A percentile compares a stretch with the other conserved stretches of the same genome.
Conservation (phyloP, 805 yeast genomes). For the Candida verbasci region DNA sequence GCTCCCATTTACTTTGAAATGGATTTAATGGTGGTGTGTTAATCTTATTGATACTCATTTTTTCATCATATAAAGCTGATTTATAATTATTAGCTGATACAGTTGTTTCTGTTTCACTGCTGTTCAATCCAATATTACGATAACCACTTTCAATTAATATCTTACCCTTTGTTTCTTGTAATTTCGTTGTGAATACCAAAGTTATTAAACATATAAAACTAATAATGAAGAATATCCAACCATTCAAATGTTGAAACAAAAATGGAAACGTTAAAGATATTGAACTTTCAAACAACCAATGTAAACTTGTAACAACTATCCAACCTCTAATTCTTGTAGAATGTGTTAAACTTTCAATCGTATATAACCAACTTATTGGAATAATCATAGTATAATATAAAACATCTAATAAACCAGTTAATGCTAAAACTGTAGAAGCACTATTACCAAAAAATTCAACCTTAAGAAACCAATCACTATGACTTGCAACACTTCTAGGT, state of each 20-base stretch:
- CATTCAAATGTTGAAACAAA: slow-evolving; percentile 27
- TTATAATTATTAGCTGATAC: background rate
- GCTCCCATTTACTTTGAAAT: background rate
- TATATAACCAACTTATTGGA: slow-evolving; percentile 47
- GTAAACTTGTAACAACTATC: slow-evolving; percentile 41
- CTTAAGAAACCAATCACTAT: slow-evolving; percentile 5
- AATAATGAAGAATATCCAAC: slow-evolving; percentile 38
- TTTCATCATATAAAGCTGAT: background rate
- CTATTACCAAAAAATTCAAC: slow-evolving; percentile 17
- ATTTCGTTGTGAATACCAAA: slow-evolving; percentile 21
- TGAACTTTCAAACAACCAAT: slow-evolving; percentile 39
- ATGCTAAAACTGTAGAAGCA: slow-evolving; percentile 41
- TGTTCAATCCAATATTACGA: no score
- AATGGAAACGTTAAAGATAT: slow-evolving; percentile 40
- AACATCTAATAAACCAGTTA: slow-evolving; percentile 42
- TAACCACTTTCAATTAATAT: no score
- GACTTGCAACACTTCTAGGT: background rate
- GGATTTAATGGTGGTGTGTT: background rate
- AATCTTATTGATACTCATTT: background rate
- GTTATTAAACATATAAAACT: slow-evolving; percentile 31
- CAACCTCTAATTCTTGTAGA: slow-evolving; percentile 44
- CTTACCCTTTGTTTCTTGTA: slow-evolving; percentile 42
- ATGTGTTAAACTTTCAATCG: slow-evolving; percentile 45
- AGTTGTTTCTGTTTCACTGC: background rate
- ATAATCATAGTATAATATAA: slow-evolving; percentile 44